Percentiles rank a stretch among this genome's conserved stretches.
These are phyloP conservation scores for Hirsutella minnesotensis DNA, from an alignment of 2,329 filamentous ascomycete species.

Conservation along the genomic window DNA sequence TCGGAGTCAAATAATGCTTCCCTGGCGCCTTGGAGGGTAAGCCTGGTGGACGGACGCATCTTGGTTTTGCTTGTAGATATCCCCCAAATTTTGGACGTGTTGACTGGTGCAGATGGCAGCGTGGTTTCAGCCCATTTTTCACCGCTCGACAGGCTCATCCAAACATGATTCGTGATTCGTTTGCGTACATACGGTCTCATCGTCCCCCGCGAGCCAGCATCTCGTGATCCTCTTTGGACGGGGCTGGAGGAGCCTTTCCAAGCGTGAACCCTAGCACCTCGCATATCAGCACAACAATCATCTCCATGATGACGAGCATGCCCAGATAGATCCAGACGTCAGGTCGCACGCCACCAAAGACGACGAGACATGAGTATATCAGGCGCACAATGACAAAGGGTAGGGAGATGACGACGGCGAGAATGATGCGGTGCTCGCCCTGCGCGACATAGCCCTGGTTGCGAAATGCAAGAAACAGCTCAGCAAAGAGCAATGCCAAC, in stretches of 20 bases:
- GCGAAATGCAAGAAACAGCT: constrained; percentile 25
- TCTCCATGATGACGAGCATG: constrained; percentile 21
- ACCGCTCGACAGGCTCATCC: no score
- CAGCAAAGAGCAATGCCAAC: constrained; percentile 26
- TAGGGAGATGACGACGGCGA: constrained; percentile 22
- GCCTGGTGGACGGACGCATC: no score
- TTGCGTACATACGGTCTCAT: no score
- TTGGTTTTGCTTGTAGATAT: no score
- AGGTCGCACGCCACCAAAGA: constrained; percentile 15
- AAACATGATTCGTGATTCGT: no score
- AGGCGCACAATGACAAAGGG: constrained; percentile 22
- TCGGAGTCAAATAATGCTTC: no score
- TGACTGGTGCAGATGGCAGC: no score
- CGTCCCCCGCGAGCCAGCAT: constrained; percentile 1
- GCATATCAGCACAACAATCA: constrained; percentile 18
- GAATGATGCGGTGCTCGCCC: constrained; percentile 42
- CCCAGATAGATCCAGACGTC: constrained; percentile 19
- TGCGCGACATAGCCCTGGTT: constrained; percentile 27
- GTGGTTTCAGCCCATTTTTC: no score
- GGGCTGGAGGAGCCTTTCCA: constrained; percentile 8
- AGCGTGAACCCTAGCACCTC: constrained; percentile 18
- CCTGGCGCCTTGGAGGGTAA: no score
- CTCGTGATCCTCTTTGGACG: constrained; percentile 6
- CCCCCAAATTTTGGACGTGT: no score
- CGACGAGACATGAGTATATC: constrained; percentile 16